Conservation (phyloP, 352 stramenopile genomes). For the Globisporangium sylvaticum region DNA sequence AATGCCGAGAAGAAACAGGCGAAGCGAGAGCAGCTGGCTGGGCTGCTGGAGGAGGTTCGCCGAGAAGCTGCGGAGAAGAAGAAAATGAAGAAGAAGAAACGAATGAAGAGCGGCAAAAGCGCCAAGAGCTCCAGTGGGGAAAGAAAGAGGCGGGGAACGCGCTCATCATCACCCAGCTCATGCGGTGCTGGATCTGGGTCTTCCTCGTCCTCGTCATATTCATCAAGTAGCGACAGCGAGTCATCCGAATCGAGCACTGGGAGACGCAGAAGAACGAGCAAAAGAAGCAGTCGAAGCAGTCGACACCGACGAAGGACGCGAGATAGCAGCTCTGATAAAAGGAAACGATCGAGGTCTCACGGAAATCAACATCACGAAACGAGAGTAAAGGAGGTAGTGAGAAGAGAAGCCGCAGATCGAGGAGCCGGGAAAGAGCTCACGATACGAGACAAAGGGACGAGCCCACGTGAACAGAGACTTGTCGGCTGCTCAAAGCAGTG, state of each 20-base stretch:
- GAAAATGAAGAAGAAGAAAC: background rate
- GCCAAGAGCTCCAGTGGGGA: background rate
- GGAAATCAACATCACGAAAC: background rate
- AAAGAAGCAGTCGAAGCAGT: background rate
- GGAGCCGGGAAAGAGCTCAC: background rate
- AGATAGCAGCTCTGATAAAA: background rate
- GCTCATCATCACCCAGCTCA: background rate
- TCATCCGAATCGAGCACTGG: background rate
- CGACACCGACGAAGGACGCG: background rate
- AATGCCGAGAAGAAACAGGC: background rate
- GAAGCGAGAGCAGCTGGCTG: background rate
- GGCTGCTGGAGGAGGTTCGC: background rate
- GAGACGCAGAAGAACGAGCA: background rate
- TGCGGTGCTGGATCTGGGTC: background rate
- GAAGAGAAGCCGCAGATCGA: background rate
- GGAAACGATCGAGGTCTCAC: background rate
- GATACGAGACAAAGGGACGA: background rate
- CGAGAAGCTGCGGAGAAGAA: background rate
- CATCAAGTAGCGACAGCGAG: background rate
- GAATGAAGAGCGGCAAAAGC: background rate
- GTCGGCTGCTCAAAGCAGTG: background rate
- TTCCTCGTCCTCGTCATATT: background rate
- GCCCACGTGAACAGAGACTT: background rate
- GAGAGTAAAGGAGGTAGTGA: background rate
- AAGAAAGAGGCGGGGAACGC: background rate